Conservation (phyloP, 1,139 yeast species). For the Hemisphaericaspora xylofermentans region DNA sequence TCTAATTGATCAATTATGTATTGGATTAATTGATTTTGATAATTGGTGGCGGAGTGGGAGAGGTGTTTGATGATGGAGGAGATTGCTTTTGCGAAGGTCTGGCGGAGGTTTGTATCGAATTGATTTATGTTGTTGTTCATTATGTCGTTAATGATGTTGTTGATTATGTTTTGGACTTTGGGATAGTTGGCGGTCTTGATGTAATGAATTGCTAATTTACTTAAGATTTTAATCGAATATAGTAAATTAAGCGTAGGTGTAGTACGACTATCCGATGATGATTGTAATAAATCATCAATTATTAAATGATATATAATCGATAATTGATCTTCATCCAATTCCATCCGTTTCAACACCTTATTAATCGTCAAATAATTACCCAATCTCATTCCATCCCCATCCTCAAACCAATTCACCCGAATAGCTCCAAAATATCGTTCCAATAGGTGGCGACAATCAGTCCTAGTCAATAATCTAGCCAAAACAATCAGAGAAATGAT, state of each 20-base stretch:
- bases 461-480: slow-evolving; percentile 36
- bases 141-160: slow-evolving; percentile 30
- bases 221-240: slow-evolving; percentile 34
- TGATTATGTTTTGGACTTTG: slow-evolving; percentile 25
- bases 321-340: slow-evolving; percentile 12
- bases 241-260: slow-evolving; percentile 25
- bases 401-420: slow-evolving; percentile 18
- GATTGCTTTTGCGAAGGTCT: slow-evolving; percentile 38
- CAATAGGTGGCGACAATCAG: slow-evolving; percentile 25
- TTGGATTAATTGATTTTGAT: slow-evolving; percentile 31
- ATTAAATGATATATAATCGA: slow-evolving; percentile 19
- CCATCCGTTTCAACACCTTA: slow-evolving; percentile 31
- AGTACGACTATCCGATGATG: slow-evolving; percentile 7
- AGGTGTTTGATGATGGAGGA: slow-evolving; percentile 24
- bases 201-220: slow-evolving; percentile 27
- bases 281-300: slow-evolving; percentile 7
- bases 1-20: slow-evolving; percentile 29
- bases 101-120: slow-evolving; percentile 35
- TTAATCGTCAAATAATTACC: slow-evolving; percentile 42
- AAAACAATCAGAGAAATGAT: slow-evolving; percentile 36
- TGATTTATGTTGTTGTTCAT: slow-evolving; percentile 20
- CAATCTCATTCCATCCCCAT: slow-evolving; percentile 22
- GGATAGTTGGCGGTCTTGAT: slow-evolving; percentile 18
- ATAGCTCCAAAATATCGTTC: slow-evolving; percentile 18
- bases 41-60: slow-evolving; percentile 28